These are phyloP conservation scores for Solanum aculeatissimum DNA, from an alignment of 305 asterid species.

Conservation along the genomic window DNA sequence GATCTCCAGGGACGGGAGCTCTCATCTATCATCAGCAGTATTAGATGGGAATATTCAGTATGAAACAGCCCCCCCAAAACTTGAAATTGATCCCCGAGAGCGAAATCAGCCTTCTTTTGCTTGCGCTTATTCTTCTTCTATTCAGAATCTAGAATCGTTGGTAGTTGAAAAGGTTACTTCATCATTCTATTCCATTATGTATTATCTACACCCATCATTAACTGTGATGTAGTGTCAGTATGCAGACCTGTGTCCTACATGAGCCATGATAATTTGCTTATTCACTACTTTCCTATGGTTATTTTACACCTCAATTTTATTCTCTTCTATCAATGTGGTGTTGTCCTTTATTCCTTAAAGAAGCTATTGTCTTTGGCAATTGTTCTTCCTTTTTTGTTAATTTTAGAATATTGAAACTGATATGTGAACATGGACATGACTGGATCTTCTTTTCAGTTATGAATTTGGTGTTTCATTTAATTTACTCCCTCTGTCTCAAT, in stretches of 20 bases:
- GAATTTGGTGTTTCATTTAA: background rate
- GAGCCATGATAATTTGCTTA: background rate
- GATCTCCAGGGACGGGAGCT: constrained; percentile 19
- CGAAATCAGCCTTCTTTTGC: constrained; percentile 15
- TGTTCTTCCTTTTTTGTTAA: background rate
- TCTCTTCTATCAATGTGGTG: background rate
- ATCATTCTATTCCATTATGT: background rate
- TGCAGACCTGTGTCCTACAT: background rate
- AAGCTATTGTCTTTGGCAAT: background rate
- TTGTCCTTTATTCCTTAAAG: background rate
- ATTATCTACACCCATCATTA: background rate
- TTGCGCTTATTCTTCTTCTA: constrained; percentile 20
- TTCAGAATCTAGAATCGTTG: constrained; percentile 20
- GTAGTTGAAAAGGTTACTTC: constrained; percentile 33
- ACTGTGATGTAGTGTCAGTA: background rate
- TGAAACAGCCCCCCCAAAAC: constrained; percentile 13
- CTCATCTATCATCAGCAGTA: constrained; percentile 14
- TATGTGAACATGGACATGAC: background rate
- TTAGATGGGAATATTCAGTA: constrained; percentile 25
- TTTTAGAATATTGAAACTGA: background rate
- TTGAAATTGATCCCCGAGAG: constrained; percentile 18
- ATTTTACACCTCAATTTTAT: background rate
- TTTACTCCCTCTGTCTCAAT: background rate
- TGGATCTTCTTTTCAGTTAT: background rate
- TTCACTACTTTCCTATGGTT: background rate